These are phyloP conservation scores for Datisca glomerata DNA, from an alignment of 306 rosid species.

Conservation along the genomic window DNA sequence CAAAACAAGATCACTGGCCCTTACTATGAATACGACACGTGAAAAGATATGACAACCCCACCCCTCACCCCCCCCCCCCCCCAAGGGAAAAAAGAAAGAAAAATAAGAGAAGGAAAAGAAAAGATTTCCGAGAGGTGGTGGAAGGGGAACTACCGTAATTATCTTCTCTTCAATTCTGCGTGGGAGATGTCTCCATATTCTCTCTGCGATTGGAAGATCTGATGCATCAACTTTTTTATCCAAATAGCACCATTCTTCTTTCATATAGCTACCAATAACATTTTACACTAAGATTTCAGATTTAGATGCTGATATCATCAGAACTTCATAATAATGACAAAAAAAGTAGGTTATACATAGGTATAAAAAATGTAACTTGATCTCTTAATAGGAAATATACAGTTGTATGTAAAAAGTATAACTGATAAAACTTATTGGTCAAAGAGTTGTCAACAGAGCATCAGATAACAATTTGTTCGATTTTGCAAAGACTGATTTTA, in stretches of 20 bases:
- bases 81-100: too few relatives aligned
- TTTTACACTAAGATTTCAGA: constrained; percentile 3
- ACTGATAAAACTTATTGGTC: not conserved
- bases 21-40: too few relatives aligned
- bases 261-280: constrained; percentile 50
- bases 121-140: not conserved
- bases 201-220: constrained; percentile 52
- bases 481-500: constrained; percentile 5
- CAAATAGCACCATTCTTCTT: constrained; percentile 64
- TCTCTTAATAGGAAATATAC: too few relatives aligned
- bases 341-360: too few relatives aligned
- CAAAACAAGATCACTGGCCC: too few relatives aligned
- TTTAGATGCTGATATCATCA: not conserved
- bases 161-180: constrained; percentile 45
- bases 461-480: too few relatives aligned
- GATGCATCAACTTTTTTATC: constrained; percentile 22
- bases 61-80: too few relatives aligned
- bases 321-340: not conserved
- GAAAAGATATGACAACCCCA: too few relatives aligned
- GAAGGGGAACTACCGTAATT: constrained; percentile 30
- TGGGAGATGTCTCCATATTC: constrained; percentile 62
- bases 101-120: too few relatives aligned
- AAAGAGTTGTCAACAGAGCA: not conserved
- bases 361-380: too few relatives aligned
- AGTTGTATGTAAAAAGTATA: too few relatives aligned